Conservation (phyloP, 2,329 filamentous ascomycete genomes). For the Trichoderma citrinoviride region DNA sequence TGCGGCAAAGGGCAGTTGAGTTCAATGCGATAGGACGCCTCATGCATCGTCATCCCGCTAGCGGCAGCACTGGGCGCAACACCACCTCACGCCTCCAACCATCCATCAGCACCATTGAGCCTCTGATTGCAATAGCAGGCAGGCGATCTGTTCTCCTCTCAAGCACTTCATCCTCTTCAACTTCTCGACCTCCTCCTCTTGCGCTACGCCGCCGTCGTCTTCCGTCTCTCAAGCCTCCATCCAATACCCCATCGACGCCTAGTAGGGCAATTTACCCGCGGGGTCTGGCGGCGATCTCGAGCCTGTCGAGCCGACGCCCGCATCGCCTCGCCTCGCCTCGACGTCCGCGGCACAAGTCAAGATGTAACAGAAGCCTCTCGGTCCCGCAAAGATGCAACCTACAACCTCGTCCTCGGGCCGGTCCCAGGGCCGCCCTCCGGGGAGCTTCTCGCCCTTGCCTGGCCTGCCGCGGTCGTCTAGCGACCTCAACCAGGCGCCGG, state of each 20-base stretch:
- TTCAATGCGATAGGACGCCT: too few species aligned
- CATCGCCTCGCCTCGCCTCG: neutral
- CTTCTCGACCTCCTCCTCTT: neutral
- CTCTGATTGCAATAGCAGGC: too few species aligned
- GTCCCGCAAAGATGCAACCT: slow-evolving; percentile 46
- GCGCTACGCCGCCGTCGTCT: neutral
- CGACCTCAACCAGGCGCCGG: slow-evolving; percentile 25
- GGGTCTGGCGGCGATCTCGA: neutral
- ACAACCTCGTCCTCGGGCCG: slow-evolving; percentile 32
- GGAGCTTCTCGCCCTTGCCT: slow-evolving; percentile 56
- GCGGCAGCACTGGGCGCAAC: too few species aligned
- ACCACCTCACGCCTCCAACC: too few species aligned
- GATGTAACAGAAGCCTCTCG: slow-evolving; percentile 41
- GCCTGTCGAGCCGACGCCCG: neutral
- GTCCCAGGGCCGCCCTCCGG: slow-evolving; percentile 48
- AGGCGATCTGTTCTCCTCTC: too few species aligned
- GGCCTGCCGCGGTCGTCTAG: slow-evolving; percentile 32
- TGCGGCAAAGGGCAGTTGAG: too few species aligned
- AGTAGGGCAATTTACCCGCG: neutral
- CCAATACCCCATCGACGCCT: neutral
- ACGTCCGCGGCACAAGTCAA: slow-evolving; percentile 31
- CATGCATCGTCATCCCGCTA: too few species aligned
- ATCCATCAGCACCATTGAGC: too few species aligned
- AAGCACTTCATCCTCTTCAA: too few species aligned
- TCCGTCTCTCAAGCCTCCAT: neutral